These are phyloP conservation scores for Boletus edulis DNA, from an alignment of 768 basidiomycete genomes.

Conservation along the genomic window DNA sequence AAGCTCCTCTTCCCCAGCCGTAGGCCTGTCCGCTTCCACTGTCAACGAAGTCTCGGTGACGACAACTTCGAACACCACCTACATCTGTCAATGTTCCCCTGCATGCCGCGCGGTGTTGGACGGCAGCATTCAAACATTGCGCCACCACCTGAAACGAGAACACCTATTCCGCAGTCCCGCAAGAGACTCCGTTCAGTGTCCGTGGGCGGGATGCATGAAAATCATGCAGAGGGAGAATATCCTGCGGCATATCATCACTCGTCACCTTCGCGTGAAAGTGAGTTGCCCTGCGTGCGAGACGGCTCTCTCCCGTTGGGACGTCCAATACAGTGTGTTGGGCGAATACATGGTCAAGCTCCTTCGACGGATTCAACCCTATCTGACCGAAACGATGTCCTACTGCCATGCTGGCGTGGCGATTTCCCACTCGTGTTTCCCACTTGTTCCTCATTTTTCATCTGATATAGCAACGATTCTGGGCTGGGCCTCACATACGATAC, in stretches of 20 bases:
- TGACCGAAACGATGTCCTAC: too few relatives aligned
- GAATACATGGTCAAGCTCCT: not conserved
- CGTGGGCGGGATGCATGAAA: too few relatives aligned
- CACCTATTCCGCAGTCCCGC: not conserved
- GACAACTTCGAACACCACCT: not conserved
- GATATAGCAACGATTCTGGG: too few relatives aligned
- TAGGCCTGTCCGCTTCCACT: too few relatives aligned
- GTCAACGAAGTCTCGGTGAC: not conserved
- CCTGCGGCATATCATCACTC: constrained; percentile 14
- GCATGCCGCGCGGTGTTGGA: not conserved
- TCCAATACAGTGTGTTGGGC: constrained; percentile 10
- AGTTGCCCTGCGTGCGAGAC: constrained; percentile 10
- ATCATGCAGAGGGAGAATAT: constrained; percentile 15
- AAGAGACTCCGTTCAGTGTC: too few relatives aligned
- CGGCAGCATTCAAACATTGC: not conserved
- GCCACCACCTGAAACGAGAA: not conserved
- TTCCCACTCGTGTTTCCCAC: too few relatives aligned
- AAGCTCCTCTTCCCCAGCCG: too few relatives aligned
- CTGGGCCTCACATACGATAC: too few relatives aligned
- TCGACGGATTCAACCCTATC: too few relatives aligned
- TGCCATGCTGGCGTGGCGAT: too few relatives aligned
- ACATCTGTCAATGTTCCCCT: not conserved
- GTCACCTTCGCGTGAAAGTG: constrained; percentile 15
- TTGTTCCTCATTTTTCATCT: too few relatives aligned
- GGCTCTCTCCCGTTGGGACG: constrained; percentile 19